phyloP scores from a whole-genome alignment of 495 filamentous ascomycete genomes.

The Neurospora discreta region DNA sequence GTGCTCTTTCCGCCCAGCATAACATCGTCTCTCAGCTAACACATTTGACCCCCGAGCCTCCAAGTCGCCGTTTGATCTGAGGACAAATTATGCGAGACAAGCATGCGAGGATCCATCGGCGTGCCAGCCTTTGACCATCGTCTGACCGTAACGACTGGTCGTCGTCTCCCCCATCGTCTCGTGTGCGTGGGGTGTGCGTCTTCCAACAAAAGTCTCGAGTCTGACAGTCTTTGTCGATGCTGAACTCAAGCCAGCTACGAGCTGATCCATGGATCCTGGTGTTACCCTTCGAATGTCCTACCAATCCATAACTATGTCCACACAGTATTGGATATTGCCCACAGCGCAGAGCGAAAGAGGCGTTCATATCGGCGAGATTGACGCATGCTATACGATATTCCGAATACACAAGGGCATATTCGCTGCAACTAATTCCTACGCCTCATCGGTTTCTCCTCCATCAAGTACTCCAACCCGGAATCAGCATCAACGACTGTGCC shows the following conservation, averaged over 20 bases:
- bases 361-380: neutral
- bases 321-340: neutral
- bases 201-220: neutral
- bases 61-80: neutral
- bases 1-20: conserved; percentile 16
- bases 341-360: neutral
- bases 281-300: neutral
- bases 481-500: neutral
- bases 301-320: neutral
- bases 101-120: neutral
- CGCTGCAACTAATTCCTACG: neutral
- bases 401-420: neutral
- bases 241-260: neutral
- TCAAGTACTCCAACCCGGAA: neutral
- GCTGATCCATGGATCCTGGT: neutral
- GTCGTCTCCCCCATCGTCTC: neutral
- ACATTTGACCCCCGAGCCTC: neutral
- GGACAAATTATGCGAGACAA: neutral
- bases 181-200: neutral
- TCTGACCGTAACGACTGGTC: neutral
- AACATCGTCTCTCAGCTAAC: conserved; percentile 14
- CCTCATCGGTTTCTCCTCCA: neutral
- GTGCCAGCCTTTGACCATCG: neutral
- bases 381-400: neutral
- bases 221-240: neutral